These are phyloP conservation scores for Mycena citricolor DNA, from an alignment of 1,284 basidiomycete genomes.

Conservation along the genomic window DNA sequence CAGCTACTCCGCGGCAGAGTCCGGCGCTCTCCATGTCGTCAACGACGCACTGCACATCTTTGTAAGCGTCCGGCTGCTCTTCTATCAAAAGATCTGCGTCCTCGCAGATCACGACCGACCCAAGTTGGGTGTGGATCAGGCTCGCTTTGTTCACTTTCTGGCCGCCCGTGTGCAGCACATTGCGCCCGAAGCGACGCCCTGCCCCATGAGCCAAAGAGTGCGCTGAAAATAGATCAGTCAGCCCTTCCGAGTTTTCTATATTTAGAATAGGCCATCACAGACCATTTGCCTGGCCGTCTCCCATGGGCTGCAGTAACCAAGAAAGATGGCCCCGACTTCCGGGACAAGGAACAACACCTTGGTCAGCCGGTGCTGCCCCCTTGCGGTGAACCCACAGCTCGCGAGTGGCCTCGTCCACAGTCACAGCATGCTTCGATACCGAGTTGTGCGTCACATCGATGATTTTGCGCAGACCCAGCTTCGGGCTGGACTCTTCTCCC, in stretches of 20 bases:
- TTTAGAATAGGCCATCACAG: no score
- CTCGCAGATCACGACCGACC: slow-evolving; percentile 37
- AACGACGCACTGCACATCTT: slow-evolving; percentile 35
- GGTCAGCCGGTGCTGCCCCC: slow-evolving; percentile 38
- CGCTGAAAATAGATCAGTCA: slow-evolving; percentile 24
- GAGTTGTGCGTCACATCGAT: slow-evolving; percentile 42
- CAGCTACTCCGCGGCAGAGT: slow-evolving; percentile 30
- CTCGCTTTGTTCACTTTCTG: slow-evolving; percentile 32
- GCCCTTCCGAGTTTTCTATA: neutral
- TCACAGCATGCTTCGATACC: slow-evolving; percentile 28
- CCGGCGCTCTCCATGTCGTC: slow-evolving; percentile 34
- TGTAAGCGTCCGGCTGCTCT: slow-evolving; percentile 41
- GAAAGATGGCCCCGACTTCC: slow-evolving; percentile 39
- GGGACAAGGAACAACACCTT: slow-evolving; percentile 37
- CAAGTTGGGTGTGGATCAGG: slow-evolving; percentile 34
- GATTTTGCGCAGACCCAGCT: slow-evolving; percentile 31
- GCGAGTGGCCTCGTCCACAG: slow-evolving; percentile 19
- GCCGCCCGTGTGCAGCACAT: slow-evolving; percentile 31
- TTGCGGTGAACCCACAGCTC: slow-evolving; percentile 39
- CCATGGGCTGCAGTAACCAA: slow-evolving; percentile 35
- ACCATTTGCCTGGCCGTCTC: slow-evolving; percentile 38
- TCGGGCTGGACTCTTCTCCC: neutral
- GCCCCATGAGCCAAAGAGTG: slow-evolving; percentile 40
- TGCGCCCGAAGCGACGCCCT: slow-evolving; percentile 35
- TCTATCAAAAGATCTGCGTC: slow-evolving; percentile 37